Percentiles rank a stretch among this genome's conserved stretches.
Conservation (phyloP, 805 yeast genomes). For the Cyberlindnera mrakii region DNA sequence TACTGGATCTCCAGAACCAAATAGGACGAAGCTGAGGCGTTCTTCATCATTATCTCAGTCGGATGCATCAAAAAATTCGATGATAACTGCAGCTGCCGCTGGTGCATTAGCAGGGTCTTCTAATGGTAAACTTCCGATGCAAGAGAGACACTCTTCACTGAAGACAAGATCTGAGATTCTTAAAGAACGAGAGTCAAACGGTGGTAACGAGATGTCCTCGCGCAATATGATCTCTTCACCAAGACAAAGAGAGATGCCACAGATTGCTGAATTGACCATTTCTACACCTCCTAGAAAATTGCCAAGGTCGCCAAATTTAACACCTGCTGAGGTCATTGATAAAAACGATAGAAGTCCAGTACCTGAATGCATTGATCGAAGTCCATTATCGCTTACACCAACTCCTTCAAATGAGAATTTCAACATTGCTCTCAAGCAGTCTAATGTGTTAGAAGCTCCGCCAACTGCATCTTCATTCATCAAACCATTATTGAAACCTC, state of each 20-base stretch:
- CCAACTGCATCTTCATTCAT: conserved; percentile 4
- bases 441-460: background rate
- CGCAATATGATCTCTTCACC: background rate
- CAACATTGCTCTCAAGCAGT: background rate
- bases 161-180: conserved; percentile 9
- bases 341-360: background rate
- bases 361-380: background rate
- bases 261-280: background rate
- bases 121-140: background rate
- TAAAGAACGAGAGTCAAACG: background rate
- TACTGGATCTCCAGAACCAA: background rate
- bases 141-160: conserved; percentile 18
- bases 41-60: conserved; percentile 14
- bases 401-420: background rate
- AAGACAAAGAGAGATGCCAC: conserved; percentile 1
- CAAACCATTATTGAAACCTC: conserved; percentile 4
- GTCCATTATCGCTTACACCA: background rate
- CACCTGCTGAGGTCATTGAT: background rate
- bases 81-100: conserved; percentile 18
- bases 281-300: background rate
- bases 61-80: conserved; percentile 1
- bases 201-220: background rate
- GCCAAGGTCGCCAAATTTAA: background rate
- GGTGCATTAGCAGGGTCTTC: conserved; percentile 10
- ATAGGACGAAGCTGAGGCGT: background rate